Percentiles rank a stretch among this genome's conserved stretches.
phyloP scores from a whole-genome alignment of 176 grass and related monocot species.

The Bonia amplexicaulis region DNA sequence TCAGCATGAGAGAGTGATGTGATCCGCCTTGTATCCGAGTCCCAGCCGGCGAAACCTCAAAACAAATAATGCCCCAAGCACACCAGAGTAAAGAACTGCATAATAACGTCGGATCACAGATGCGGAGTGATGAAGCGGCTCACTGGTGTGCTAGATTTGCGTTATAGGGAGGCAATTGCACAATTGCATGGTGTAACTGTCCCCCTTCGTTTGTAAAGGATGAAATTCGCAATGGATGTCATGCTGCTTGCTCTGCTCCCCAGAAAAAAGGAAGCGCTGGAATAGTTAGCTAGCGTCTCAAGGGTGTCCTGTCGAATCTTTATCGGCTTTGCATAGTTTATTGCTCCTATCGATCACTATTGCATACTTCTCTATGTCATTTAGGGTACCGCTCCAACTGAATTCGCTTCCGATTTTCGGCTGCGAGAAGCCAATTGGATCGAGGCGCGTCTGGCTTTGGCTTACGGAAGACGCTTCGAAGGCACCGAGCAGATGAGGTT shows the following conservation, averaged over 20 bases:
- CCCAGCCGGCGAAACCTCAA: not conserved
- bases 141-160: not conserved
- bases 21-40: not conserved
- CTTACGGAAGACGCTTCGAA: too few relatives aligned
- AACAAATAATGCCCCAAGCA: not conserved
- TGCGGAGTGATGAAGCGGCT: not conserved
- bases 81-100: conserved; percentile 18
- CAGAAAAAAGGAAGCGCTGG: too few relatives aligned
- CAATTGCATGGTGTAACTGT: conserved; percentile 1
- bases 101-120: conserved; percentile 8
- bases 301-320: not conserved
- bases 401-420: too few relatives aligned
- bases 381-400: not conserved
- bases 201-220: conserved; percentile 10
- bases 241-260: not conserved
- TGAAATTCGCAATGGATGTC: not conserved
- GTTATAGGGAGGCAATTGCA: conserved; percentile 7
- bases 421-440: too few relatives aligned
- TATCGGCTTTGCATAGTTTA: not conserved
- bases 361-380: not conserved
- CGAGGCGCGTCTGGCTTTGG: too few relatives aligned
- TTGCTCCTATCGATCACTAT: not conserved
- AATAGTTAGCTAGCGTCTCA: not conserved
- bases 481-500: too few relatives aligned
- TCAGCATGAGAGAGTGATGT: not conserved